Base-by-base conservation (phyloP, 2,329 filamentous ascomycete species). In the Penicillium sp. region DNA sequence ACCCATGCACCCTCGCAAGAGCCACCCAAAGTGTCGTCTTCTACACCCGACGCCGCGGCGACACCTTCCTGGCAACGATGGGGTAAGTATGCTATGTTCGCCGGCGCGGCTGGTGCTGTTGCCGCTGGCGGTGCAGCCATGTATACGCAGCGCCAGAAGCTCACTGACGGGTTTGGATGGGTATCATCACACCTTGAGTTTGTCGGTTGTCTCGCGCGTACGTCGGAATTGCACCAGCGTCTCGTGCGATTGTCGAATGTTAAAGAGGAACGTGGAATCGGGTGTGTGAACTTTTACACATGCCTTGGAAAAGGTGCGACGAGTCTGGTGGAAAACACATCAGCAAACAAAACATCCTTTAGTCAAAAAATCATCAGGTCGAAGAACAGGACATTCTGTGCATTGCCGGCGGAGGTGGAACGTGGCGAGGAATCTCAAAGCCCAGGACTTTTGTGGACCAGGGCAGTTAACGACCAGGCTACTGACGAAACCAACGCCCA, bases 151-250 rank as follows among this genome's bases (percentile, higher is more conserved):
- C 85, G 91, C 53, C 90, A 95, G 33, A 87, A 91, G 61, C 85
- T 97, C 60, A 84, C 83, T 3, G 82, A 88, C 58, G 89, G 92
- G 8, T 87, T 87, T 78, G 80, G 80, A 10, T 97, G 92, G 92
- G 90, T 90, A 15, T 86, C 88, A 16, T 94, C 90, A 36, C 94
- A 99, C 75, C 84, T 99, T 27, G 90, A 94, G 73, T 99, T 97
- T 68, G 90, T 97, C 1, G 91, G 92, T 2, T 95, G 91, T 68
- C 82, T 99, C 8, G 89, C 90, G 47, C 86, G 90, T n/a, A 86
- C 86, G 5, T 89, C 92, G 66, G 92, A 96, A 69, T 79, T 97
- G 62, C 86, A 87, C 65, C 84, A 86, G 68, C 85, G 94, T 33
- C 81, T 96, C 10, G 77, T 80, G n/a, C 82, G 79, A 59, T 80